Evolutionary conservation across 768 basidiomycete species (phyloP).

Genomic region (Amanita brunnescens): DNA sequence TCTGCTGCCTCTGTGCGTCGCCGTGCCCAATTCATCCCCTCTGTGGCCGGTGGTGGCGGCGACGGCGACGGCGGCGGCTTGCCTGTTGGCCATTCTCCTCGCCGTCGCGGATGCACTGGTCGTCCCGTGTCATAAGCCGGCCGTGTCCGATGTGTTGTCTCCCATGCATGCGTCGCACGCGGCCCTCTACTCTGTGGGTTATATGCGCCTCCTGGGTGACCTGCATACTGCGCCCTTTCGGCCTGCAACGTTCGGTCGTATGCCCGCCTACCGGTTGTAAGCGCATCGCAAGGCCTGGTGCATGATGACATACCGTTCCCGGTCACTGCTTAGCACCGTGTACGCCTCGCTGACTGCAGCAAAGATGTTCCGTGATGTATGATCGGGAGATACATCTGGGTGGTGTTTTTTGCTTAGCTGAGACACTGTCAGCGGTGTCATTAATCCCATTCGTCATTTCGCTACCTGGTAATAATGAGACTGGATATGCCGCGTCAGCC

Average conservation of each 20-base stretch:
- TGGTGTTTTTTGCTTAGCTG: constrained; percentile 41
- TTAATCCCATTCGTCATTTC: neutral
- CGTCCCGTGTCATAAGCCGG: constrained; percentile 15
- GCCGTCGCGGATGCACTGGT: constrained; percentile 11
- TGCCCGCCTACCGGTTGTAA: constrained; percentile 24
- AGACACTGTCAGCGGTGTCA: neutral
- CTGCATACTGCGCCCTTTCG: constrained; percentile 9
- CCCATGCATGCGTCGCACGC: constrained; percentile 35
- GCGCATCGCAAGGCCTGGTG: neutral
- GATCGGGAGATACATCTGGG: constrained; percentile 39
- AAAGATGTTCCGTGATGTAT: constrained; percentile 29
- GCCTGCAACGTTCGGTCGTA: constrained; percentile 36
- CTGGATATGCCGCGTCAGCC: constrained; percentile 15
- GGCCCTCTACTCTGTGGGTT: constrained; percentile 19
- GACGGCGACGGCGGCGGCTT: too few species aligned
- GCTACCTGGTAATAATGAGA: constrained; percentile 34
- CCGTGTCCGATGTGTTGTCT: constrained; percentile 17
- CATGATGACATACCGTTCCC: constrained; percentile 25
- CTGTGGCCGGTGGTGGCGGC: neutral
- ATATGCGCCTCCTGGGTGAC: constrained; percentile 15
- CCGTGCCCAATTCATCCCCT: constrained; percentile 11
- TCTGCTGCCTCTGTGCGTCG: constrained; percentile 17
- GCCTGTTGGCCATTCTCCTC: neutral
- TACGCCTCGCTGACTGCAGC: constrained; percentile 36
- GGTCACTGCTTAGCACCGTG: constrained; percentile 33